A percentile compares a stretch with the other conserved stretches of the same genome.
Evolutionary conservation across 1,284 basidiomycete genomes (phyloP).

Genomic region (Fistulinella cinereoalba): DNA sequence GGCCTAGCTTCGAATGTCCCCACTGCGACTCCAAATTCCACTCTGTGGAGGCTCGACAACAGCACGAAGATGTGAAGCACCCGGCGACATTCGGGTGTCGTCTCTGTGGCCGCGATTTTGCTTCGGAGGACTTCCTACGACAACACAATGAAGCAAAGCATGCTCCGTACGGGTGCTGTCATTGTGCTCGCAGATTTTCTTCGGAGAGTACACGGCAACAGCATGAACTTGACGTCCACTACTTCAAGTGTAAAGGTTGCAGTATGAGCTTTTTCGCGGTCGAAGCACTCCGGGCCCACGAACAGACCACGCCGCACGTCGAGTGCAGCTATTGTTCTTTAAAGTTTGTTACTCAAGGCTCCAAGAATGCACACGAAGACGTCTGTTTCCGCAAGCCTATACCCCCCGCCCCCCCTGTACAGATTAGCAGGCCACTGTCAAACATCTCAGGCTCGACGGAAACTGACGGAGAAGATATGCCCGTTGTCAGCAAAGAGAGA

Average conservation of each 20-base stretch:
- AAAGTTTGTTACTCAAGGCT: not conserved
- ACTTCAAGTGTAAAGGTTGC: slow-evolving; percentile 11
- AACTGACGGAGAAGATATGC: not conserved
- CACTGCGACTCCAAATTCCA: slow-evolving; percentile 16
- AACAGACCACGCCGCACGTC: slow-evolving; percentile 5
- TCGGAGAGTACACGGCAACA: not conserved
- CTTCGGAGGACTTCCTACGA: not conserved
- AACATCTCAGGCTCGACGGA: not conserved
- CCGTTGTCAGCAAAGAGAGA: not conserved
- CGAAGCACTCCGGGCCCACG: slow-evolving; percentile 8
- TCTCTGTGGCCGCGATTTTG: slow-evolving; percentile 11
- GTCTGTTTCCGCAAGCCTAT: slow-evolving; percentile 3
- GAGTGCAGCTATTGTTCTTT: slow-evolving; percentile 16
- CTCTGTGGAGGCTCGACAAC: not conserved
- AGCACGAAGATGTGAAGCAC: slow-evolving; percentile 16
- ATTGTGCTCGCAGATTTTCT: not conserved
- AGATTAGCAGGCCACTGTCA: not conserved
- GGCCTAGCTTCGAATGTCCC: slow-evolving; percentile 11
- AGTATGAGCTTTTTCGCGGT: slow-evolving; percentile 1
- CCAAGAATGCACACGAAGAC: slow-evolving; percentile 10
- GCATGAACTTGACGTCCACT: slow-evolving; percentile 7
- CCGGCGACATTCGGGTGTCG: slow-evolving; percentile 4
- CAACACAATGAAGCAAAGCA: slow-evolving; percentile 14
- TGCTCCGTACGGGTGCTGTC: not conserved
- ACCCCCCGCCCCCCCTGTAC: not conserved